A percentile compares a stretch with the other conserved stretches of the same genome.
phyloP scores from a whole-genome alignment of 2,329 filamentous ascomycete genomes.

The Chaetoscypha palmicola region DNA sequence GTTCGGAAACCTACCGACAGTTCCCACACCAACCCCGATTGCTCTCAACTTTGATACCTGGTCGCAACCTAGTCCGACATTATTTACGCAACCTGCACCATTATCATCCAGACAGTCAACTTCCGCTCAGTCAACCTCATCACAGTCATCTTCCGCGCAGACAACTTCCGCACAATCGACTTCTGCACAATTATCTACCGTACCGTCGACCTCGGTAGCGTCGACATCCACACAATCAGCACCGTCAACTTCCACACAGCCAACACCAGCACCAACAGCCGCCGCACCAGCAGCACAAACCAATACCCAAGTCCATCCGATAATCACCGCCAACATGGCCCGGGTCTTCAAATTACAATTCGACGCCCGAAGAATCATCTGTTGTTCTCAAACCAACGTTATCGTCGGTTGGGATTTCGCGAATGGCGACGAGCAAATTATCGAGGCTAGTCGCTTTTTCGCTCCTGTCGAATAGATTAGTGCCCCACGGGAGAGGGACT shows the following conservation, averaged over 20 bases:
- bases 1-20: too few species aligned
- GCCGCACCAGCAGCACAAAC: slow-evolving; percentile 32
- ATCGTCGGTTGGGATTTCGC: slow-evolving; percentile 99
- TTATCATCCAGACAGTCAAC: too few species aligned
- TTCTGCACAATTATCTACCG: too few species aligned
- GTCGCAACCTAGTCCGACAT: too few species aligned
- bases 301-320: slow-evolving; percentile 13
- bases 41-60: too few species aligned
- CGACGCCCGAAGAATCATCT: slow-evolving; percentile 86
- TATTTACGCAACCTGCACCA: too few species aligned
- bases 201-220: not conserved
- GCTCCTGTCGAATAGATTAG: slow-evolving; percentile 45
- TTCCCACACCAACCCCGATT: too few species aligned
- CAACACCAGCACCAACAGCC: slow-evolving; percentile 9
- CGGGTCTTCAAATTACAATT: slow-evolving; percentile 96
- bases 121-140: not conserved
- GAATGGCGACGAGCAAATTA: slow-evolving; percentile 72
- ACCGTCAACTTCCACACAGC: too few species aligned
- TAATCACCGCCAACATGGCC: slow-evolving; percentile 21
- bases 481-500: not conserved
- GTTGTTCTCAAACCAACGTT: slow-evolving; percentile 82
- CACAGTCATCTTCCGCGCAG: too few species aligned
- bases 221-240: not conserved
- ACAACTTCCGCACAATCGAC: too few species aligned
- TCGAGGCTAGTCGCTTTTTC: slow-evolving; percentile 74